Percentiles rank a stretch among this genome's conserved stretches.
Conservation (phyloP, 106 monocot species). For the Xerophyta viscosa region DNA sequence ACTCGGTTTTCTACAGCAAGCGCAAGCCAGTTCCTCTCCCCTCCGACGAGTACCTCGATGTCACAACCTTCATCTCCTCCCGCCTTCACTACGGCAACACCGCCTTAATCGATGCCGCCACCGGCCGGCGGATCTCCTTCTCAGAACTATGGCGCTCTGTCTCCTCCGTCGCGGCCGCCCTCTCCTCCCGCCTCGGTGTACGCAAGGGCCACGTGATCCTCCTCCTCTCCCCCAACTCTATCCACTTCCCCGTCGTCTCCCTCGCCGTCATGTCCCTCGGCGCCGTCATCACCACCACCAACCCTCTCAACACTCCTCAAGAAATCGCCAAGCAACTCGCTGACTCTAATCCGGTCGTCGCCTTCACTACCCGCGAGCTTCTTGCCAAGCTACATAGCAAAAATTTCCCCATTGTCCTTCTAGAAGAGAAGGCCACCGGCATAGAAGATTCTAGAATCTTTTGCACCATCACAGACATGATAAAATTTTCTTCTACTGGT, state of each 20-base stretch:
- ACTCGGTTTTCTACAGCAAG: conserved; percentile 58
- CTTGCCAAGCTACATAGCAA: conserved; percentile 38
- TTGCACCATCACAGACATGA: conserved; percentile 34
- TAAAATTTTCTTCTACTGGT: too few relatives aligned
- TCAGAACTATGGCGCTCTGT: conserved; percentile 50
- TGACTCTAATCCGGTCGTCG: conserved; percentile 50
- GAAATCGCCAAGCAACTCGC: conserved; percentile 72
- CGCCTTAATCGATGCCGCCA: conserved; percentile 82
- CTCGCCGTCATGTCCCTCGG: conserved; percentile 84
- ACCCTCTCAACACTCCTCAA: conserved; percentile 81
- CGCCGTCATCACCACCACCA: conserved; percentile 83
- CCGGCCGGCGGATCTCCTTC: conserved; percentile 66
- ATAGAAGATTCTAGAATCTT: conserved; percentile 24
- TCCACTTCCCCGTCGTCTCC: conserved; percentile 76
- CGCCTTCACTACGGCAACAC: conserved; percentile 44
- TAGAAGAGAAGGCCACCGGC: conserved; percentile 15
- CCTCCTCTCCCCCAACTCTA: conserved; percentile 75
- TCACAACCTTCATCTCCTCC: conserved; percentile 66
- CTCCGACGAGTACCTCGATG: conserved; percentile 30
- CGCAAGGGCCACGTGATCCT: conserved; percentile 59
- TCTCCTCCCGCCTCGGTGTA: conserved; percentile 29
- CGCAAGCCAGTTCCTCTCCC: conserved; percentile 57
- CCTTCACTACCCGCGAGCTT: conserved; percentile 48
- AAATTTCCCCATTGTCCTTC: conserved; percentile 43
- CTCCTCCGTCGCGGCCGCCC: conserved; percentile 35